These are phyloP conservation scores for Bauhinia variegata DNA, from an alignment of 306 rosid species.

Conservation along the genomic window DNA sequence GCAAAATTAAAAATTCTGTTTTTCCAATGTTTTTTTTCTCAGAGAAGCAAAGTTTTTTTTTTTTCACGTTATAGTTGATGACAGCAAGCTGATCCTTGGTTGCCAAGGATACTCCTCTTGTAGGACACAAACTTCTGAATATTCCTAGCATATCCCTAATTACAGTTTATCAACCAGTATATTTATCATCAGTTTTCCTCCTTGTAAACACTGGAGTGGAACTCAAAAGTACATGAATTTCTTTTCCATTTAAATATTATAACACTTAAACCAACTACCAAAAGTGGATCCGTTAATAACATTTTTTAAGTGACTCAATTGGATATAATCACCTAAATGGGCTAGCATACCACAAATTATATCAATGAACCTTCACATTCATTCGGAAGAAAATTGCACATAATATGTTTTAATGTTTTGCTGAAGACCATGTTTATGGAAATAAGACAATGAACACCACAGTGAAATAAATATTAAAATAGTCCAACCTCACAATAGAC, in stretches of 20 bases:
- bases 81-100: too few relatives aligned
- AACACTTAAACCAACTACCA: too few relatives aligned
- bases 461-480: slow-evolving; percentile 22
- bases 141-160: neutral
- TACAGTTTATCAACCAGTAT: neutral
- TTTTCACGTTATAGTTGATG: too few relatives aligned
- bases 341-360: slow-evolving; percentile 7
- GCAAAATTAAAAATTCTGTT: neutral
- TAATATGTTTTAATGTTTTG: slow-evolving; percentile 2
- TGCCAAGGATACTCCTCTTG: neutral
- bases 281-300: too few relatives aligned
- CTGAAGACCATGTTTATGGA: slow-evolving; percentile 24
- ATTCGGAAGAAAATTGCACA: neutral
- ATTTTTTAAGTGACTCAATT: neutral
- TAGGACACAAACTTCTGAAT: neutral
- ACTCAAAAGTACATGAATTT: too few relatives aligned
- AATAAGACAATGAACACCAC: slow-evolving; percentile 20
- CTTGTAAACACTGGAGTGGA: too few relatives aligned
- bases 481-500: slow-evolving; percentile 72
- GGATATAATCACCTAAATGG: slow-evolving; percentile 11
- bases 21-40: neutral
- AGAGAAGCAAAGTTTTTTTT: neutral
- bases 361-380: slow-evolving; percentile 8
- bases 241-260: too few relatives aligned
- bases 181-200: neutral